phyloP scores from a whole-genome alignment of 2,329 filamentous ascomycete species.

The Parafenestella ontariensis region DNA sequence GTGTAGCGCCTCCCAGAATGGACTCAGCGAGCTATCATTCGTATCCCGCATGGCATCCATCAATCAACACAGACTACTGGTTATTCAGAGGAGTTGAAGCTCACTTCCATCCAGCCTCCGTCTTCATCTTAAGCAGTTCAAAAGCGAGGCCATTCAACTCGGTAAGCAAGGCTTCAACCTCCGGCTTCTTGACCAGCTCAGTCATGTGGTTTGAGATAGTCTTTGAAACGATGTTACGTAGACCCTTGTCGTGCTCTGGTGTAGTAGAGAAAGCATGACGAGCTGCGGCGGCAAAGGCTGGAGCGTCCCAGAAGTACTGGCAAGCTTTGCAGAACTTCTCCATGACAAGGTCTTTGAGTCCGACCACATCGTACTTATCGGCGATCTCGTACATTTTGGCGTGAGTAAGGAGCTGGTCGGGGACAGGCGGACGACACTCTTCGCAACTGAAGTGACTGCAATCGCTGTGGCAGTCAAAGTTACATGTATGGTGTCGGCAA shows the following conservation, averaged over 20 bases:
- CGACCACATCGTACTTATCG: constrained; percentile 16
- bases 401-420: constrained; percentile 3
- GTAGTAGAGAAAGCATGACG: constrained; percentile 33
- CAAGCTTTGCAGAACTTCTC: constrained; percentile 15
- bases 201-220: constrained; percentile 29
- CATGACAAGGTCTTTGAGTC: constrained; percentile 13
- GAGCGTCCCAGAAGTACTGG: constrained; percentile 21
- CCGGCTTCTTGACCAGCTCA: constrained; percentile 9
- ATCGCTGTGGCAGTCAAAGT: too few relatives aligned
- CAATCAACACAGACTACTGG: too few relatives aligned
- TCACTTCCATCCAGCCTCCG: background rate
- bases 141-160: constrained; percentile 12
- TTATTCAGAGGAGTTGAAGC: too few relatives aligned
- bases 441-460: too few relatives aligned
- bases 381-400: constrained; percentile 18
- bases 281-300: constrained; percentile 32
- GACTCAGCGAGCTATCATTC: too few relatives aligned
- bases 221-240: constrained; percentile 37
- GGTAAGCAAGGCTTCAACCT: constrained; percentile 7
- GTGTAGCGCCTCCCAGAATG: too few relatives aligned
- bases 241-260: constrained; percentile 33
- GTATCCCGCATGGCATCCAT: too few relatives aligned
- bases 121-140: constrained; percentile 3
- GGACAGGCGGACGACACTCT: too few relatives aligned
- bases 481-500: too few relatives aligned